Conservation (phyloP, 164 flowering plant genomes). For the Magnolia changhungtana region DNA sequence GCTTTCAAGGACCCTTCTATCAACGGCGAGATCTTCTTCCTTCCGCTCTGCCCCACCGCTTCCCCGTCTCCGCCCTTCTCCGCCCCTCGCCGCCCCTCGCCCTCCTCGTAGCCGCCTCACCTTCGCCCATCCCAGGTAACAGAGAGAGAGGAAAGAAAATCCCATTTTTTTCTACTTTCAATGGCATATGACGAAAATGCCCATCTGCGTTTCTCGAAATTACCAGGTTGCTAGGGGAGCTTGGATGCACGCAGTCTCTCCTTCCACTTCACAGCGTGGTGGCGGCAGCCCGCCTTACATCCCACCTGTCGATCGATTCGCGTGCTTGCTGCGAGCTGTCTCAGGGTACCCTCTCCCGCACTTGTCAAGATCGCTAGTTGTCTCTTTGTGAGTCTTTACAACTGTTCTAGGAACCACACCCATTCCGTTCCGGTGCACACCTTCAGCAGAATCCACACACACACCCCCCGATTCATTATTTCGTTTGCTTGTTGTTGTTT, state of each 20-base stretch:
- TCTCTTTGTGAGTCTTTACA: conserved; percentile 77
- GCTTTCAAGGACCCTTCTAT: conserved; percentile 52
- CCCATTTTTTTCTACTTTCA: background rate
- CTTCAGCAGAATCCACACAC: background rate
- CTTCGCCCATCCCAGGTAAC: conserved; percentile 54
- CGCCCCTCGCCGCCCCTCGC: conserved; percentile 43
- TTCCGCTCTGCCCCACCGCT: conserved; percentile 47
- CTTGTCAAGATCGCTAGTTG: conserved; percentile 98
- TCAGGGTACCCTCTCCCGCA: conserved; percentile 88
- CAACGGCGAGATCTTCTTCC: conserved; percentile 57
- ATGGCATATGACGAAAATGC: background rate
- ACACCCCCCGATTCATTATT: background rate
- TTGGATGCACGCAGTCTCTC: conserved; percentile 69
- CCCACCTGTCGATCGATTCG: conserved; percentile 52
- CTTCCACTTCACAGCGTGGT: conserved; percentile 52
- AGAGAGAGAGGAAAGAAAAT: too few species aligned
- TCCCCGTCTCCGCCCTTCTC: conserved; percentile 62
- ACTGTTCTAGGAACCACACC: conserved; percentile 4
- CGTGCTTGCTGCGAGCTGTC: conserved; percentile 87
- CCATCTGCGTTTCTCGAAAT: background rate
- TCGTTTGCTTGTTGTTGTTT: background rate
- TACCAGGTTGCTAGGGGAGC: conserved; percentile 58
- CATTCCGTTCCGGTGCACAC: background rate
- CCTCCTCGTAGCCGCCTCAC: conserved; percentile 48
- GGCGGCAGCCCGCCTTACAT: conserved; percentile 48